phyloP scores from a whole-genome alignment of 2,329 filamentous ascomycete genomes.

The Colletotrichum liaoningense region DNA sequence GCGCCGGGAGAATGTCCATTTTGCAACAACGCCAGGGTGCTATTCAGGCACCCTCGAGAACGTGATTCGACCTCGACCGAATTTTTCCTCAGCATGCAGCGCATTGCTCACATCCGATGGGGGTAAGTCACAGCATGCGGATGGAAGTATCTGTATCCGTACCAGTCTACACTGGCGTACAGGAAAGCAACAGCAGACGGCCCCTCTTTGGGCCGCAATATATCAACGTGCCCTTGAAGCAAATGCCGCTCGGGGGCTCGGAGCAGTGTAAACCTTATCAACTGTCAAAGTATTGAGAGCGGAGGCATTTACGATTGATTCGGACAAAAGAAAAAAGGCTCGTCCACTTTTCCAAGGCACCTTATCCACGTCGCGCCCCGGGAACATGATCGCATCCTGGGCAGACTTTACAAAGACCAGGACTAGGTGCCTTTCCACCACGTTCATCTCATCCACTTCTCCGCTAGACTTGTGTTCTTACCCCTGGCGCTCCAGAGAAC shows the following conservation, averaged over 20 bases:
- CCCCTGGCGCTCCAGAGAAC: constrained; percentile 12
- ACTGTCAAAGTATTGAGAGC: not conserved
- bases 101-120: not conserved
- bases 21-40: not conserved
- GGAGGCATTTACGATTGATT: constrained; percentile 3
- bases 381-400: constrained; percentile 11
- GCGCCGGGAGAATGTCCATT: not conserved
- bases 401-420: not conserved
- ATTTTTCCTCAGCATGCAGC: not conserved
- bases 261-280: constrained; percentile 25
- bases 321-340: not conserved
- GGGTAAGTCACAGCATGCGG: not conserved
- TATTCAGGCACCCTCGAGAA: not conserved
- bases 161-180: too few relatives aligned
- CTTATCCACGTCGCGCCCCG: constrained; percentile 12
- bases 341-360: constrained; percentile 17
- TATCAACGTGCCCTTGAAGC: not conserved
- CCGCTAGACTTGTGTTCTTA: not conserved
- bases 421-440: constrained; percentile 9
- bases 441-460: constrained; percentile 25
- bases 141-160: not conserved
- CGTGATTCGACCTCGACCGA: not conserved
- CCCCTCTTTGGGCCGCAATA: constrained; percentile 8
- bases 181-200: not conserved
- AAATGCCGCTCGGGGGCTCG: not conserved